Conservation (phyloP, 129 eudicot genomes). For the Helianthus annuus region HanXRQr2.0-SUNRISE NC_035441.2:32568323-32568822, state of each 20-base stretch:
- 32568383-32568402: slow-evolving; percentile 48
- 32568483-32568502: too few relatives aligned
- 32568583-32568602: slow-evolving; percentile 8
- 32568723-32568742: background rate
- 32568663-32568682: slow-evolving; percentile 1
- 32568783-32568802: background rate
- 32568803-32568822: background rate
- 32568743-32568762: background rate
- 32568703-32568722: background rate
- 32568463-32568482: too few relatives aligned
- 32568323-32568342: background rate
- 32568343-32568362: slow-evolving; percentile 24
- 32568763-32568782: slow-evolving; percentile 1
- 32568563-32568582: slow-evolving; percentile 17
- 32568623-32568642: slow-evolving; percentile 16
- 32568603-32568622: slow-evolving; percentile 30
- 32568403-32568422: slow-evolving; percentile 27
- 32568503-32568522: too few relatives aligned
- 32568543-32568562: slow-evolving; percentile 24
- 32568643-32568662: slow-evolving; percentile 29
- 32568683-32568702: background rate
- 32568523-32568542: slow-evolving; percentile 11
- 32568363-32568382: slow-evolving; percentile 20
- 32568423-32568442: background rate
- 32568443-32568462: too few relatives aligned